These are phyloP conservation scores for Miscanthus lutarioriparius DNA, from an alignment of 176 grass and related monocot genomes.

Conservation along the genomic window DNA sequence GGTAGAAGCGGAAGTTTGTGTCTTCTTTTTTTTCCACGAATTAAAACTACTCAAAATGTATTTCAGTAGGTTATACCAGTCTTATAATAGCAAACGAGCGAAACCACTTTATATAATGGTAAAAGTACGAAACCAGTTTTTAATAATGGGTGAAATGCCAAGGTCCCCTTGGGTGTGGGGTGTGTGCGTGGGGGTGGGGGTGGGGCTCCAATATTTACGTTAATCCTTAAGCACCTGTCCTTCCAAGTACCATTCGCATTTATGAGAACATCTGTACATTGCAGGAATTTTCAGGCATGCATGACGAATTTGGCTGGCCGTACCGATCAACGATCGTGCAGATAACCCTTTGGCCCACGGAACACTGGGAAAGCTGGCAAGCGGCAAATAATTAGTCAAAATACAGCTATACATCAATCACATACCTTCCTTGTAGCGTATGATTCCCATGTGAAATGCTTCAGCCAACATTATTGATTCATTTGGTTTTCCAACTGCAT, in stretches of 20 bases:
- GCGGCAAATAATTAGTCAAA: too few species aligned
- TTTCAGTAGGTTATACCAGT: too few species aligned
- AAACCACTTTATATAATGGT: too few species aligned
- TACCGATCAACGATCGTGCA: background rate
- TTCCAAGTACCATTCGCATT: background rate
- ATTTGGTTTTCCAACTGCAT: background rate
- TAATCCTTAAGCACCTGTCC: background rate
- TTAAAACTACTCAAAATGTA: too few species aligned
- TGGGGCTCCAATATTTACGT: background rate
- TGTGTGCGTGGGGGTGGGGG: too few species aligned
- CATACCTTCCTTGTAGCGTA: background rate
- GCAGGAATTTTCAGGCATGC: background rate
- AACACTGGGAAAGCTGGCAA: background rate
- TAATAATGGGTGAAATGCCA: too few species aligned
- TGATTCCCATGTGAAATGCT: background rate
- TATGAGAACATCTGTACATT: background rate
- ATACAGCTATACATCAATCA: background rate
- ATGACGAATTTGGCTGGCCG: slow-evolving; percentile 4
- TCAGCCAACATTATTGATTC: background rate
- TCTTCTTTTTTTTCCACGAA: too few species aligned
- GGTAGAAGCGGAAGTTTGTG: too few species aligned
- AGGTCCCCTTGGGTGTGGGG: too few species aligned
- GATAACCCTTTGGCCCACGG: background rate
- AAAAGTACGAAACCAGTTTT: too few species aligned
- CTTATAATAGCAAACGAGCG: too few species aligned